A percentile compares a stretch with the other conserved stretches of the same genome.
phyloP scores from a whole-genome alignment of 768 basidiomycete species.

The Lepiota venenata region DNA sequence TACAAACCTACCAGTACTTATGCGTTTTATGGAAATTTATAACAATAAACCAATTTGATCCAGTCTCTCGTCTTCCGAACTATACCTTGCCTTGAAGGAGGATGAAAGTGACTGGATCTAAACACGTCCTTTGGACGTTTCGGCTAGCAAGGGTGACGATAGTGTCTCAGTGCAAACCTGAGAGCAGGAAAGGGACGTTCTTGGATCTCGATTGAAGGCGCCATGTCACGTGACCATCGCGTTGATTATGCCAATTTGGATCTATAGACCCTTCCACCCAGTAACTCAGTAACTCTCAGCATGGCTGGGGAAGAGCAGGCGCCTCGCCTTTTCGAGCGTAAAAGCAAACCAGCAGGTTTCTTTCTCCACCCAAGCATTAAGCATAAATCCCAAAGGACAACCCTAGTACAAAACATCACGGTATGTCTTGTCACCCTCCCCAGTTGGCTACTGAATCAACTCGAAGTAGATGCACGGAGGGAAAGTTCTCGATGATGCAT shows the following conservation, averaged over 20 bases:
- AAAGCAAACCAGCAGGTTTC: slow-evolving; percentile 25
- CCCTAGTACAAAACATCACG: slow-evolving; percentile 28
- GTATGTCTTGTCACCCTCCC: slow-evolving; percentile 19
- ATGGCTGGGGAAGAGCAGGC: not conserved
- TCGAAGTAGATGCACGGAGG: slow-evolving; percentile 26
- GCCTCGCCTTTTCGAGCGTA: slow-evolving; percentile 19
- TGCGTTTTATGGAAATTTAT: too few relatives aligned
- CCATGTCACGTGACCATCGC: slow-evolving; percentile 2
- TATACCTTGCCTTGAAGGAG: too few relatives aligned
- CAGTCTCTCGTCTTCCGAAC: too few relatives aligned
- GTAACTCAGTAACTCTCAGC: not conserved
- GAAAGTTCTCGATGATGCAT: slow-evolving; percentile 14
- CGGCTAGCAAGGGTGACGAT: too few relatives aligned
- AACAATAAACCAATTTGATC: too few relatives aligned
- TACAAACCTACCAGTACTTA: too few relatives aligned
- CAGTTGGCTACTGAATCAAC: not conserved
- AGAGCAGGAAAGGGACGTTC: not conserved
- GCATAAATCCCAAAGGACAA: slow-evolving; percentile 13
- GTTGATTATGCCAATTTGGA: not conserved
- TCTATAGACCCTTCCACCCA: not conserved
- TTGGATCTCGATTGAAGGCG: not conserved
- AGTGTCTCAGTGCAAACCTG: too few relatives aligned
- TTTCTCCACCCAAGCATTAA: slow-evolving; percentile 31
- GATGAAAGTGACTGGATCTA: too few relatives aligned
- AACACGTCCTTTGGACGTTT: too few relatives aligned